Percentiles rank a stretch among this genome's conserved stretches.
Conservation (phyloP, 345 rosid species). For the Aquilaria yunnanensis region DNA sequence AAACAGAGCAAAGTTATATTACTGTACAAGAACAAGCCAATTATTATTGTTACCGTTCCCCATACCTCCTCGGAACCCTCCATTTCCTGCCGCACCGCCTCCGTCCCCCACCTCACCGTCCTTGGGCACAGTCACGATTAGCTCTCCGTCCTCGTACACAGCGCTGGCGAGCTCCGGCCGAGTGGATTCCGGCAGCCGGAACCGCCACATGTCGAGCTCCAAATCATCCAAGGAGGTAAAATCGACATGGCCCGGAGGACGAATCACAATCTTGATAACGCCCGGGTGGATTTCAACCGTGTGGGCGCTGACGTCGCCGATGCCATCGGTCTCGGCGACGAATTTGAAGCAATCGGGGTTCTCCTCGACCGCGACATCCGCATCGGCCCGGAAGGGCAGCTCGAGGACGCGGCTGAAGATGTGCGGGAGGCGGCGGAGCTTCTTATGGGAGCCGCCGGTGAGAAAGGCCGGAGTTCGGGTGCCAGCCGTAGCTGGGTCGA, state of each 20-base stretch:
- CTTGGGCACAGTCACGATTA: slow-evolving; percentile 92
- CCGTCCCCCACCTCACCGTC: slow-evolving; percentile 37
- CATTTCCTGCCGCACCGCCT: slow-evolving; percentile 24
- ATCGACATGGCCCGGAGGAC: slow-evolving; percentile 60
- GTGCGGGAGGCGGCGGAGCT: slow-evolving; percentile 90
- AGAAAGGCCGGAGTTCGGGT: slow-evolving; percentile 20
- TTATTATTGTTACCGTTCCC: slow-evolving; percentile 34
- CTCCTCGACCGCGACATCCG: slow-evolving; percentile 83
- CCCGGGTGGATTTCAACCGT: slow-evolving; percentile 86
- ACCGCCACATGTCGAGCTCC: slow-evolving; percentile 96
- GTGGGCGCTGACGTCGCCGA: slow-evolving; percentile 71
- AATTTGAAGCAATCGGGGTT: slow-evolving; percentile 68
- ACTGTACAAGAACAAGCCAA: slow-evolving; percentile 93
- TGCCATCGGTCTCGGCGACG: slow-evolving; percentile 78
- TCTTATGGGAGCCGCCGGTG: slow-evolving; percentile 50
- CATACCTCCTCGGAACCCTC: slow-evolving; percentile 70
- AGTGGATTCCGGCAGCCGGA: slow-evolving; percentile 80
- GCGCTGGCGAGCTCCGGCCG: slow-evolving; percentile 97
- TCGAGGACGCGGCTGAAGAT: slow-evolving; percentile 87
- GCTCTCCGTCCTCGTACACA: slow-evolving; percentile 57
- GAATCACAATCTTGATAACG: slow-evolving; percentile 73
- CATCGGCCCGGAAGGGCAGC: slow-evolving; percentile 89
- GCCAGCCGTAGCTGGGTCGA: slow-evolving; percentile 19
- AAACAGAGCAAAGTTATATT: slow-evolving; percentile 4
- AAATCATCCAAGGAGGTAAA: slow-evolving; percentile 53